Conservation (phyloP, 371 early-diverging fungal genomes). For the Rhizoclosmatium hyalinum region DNA sequence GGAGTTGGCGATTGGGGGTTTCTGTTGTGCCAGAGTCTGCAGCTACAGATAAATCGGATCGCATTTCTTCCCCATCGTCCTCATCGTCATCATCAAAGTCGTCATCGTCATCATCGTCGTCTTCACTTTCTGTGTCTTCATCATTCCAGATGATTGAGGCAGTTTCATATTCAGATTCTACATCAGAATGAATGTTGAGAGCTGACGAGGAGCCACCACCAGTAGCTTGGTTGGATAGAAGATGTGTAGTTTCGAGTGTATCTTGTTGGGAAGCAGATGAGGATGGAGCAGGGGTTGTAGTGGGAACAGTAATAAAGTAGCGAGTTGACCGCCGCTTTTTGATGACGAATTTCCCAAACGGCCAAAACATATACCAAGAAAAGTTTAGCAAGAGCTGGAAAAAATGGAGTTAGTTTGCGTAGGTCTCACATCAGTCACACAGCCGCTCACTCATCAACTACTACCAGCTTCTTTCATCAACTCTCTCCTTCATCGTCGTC, state of each 20-base stretch:
- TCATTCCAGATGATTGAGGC: constrained; percentile 15
- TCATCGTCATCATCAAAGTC: background rate
- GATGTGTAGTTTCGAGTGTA: constrained; percentile 16
- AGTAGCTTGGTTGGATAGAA: background rate
- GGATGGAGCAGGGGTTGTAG: background rate
- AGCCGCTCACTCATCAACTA: background rate
- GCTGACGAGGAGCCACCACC: background rate
- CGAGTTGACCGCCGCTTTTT: constrained; percentile 27
- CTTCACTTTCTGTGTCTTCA: constrained; percentile 18
- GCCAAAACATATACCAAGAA: constrained; percentile 83
- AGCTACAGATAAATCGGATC: background rate
- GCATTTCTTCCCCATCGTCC: background rate
- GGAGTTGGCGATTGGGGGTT: constrained; percentile 19
- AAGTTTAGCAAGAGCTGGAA: constrained; percentile 45
- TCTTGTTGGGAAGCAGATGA: background rate
- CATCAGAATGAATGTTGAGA: constrained; percentile 5
- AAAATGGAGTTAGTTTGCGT: background rate
- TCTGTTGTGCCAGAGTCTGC: background rate
- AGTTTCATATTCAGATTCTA: constrained; percentile 3
- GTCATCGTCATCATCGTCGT: background rate
- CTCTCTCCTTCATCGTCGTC: background rate
- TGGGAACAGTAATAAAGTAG: constrained; percentile 12
- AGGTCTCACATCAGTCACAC: background rate
- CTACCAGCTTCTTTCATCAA: background rate
- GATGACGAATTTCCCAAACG: constrained; percentile 90